phyloP scores from a whole-genome alignment of 116 monocot genomes.

The Posidonia oceanica region DNA sequence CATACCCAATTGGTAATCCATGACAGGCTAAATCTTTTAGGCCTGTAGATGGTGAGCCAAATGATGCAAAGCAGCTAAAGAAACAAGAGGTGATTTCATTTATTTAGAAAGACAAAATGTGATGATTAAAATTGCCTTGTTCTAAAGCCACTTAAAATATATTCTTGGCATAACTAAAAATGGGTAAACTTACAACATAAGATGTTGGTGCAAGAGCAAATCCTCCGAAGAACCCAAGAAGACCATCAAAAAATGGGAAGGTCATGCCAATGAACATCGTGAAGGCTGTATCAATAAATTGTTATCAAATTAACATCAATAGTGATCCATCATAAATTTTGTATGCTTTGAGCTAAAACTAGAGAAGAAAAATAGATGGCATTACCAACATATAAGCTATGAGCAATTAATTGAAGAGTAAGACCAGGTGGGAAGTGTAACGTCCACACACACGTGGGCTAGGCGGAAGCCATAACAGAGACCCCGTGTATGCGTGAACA shows the following conservation, averaged over 20 bases:
- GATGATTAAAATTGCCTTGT: not conserved
- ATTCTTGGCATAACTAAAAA: too few relatives aligned
- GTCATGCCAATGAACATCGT: conserved; percentile 17
- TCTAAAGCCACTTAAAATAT: too few relatives aligned
- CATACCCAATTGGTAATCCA: conserved; percentile 20
- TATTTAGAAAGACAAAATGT: too few relatives aligned
- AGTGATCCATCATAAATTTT: too few relatives aligned
- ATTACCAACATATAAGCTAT: conserved; percentile 28
- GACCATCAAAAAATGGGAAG: conserved; percentile 12
- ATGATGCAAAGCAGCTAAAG: conserved; percentile 49
- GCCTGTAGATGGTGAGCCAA: conserved; percentile 33
- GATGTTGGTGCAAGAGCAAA: conserved; percentile 14
- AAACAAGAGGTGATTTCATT: too few relatives aligned
- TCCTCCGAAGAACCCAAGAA: conserved; percentile 19
- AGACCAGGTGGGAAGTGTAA: conserved; percentile 13
- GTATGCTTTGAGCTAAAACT: too few relatives aligned
- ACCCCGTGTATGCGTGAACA: too few relatives aligned
- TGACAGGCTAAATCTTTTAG: conserved; percentile 15
- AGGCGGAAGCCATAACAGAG: too few relatives aligned
- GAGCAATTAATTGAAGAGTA: conserved; percentile 12
- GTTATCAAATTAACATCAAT: not conserved
- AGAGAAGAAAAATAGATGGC: not conserved
- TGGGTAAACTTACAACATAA: conserved; percentile 16
- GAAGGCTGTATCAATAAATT: conserved; percentile 8
- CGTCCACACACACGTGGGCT: conserved; percentile 19